Evolutionary conservation across 2,329 filamentous ascomycete genomes (phyloP).

Genomic region (Plenodomus biglobosus): DNA sequence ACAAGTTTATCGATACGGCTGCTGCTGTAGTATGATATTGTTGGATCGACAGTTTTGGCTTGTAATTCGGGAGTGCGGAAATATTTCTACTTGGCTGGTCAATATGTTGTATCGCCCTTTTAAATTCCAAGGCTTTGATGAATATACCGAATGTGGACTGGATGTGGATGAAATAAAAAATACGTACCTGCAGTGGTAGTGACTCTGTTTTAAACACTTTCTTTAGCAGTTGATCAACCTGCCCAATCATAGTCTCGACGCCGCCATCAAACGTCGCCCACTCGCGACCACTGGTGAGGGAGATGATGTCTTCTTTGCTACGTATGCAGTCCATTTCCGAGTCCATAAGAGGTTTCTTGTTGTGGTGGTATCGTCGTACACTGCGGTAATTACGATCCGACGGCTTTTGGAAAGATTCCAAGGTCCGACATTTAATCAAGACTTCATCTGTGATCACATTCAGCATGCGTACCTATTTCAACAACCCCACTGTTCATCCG

Average conservation of each 20-base stretch:
- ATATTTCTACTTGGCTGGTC: constrained; percentile 25
- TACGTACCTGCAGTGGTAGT: constrained; percentile 30
- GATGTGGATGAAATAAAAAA: not conserved
- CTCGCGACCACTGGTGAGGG: constrained; percentile 44
- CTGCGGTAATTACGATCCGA: constrained; percentile 46
- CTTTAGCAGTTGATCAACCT: constrained; percentile 27
- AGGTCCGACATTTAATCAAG: constrained; percentile 42
- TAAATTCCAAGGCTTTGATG: too few relatives aligned
- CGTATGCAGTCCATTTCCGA: constrained; percentile 43
- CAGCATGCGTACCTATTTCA: not conserved
- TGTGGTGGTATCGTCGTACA: constrained; percentile 42
- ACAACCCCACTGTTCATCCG: too few relatives aligned
- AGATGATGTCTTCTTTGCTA: constrained; percentile 47
- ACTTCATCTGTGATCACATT: constrained; percentile 34
- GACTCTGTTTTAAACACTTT: constrained; percentile 23
- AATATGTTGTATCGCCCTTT: not conserved
- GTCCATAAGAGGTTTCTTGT: constrained; percentile 41
- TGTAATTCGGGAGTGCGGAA: constrained; percentile 46
- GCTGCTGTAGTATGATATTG: constrained; percentile 43
- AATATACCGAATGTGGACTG: not conserved
- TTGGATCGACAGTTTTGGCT: constrained; percentile 39
- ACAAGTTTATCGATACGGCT: constrained; percentile 45
- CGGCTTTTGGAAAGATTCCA: constrained; percentile 45
- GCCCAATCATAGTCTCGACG: constrained; percentile 39
- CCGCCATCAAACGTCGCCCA: constrained; percentile 46